phyloP scores from a whole-genome alignment of 768 basidiomycete genomes.

The Filobasidium floriforme region DNA sequence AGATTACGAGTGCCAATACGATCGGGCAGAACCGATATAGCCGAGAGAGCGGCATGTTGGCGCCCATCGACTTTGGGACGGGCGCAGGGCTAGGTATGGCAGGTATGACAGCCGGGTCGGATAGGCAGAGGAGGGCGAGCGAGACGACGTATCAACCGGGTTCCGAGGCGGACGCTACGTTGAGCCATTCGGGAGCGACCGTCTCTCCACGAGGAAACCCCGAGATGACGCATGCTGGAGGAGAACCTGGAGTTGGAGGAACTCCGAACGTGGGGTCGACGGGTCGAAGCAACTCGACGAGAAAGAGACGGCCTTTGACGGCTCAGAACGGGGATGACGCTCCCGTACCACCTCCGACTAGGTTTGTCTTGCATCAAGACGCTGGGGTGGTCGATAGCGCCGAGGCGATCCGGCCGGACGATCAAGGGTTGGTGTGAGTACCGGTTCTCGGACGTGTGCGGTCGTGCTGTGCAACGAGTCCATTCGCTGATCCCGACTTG shows the following conservation, averaged over 20 bases:
- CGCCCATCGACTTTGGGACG: not conserved
- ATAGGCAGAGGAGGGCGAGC: not conserved
- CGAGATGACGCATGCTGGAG: not conserved
- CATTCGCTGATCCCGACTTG: not conserved
- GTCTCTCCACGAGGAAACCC: not conserved
- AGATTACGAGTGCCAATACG: not conserved
- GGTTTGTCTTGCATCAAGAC: constrained; percentile 25
- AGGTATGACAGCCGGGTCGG: not conserved
- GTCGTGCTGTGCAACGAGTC: not conserved
- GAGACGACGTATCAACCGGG: not conserved
- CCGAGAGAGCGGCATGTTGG: not conserved
- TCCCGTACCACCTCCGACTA: constrained; percentile 8
- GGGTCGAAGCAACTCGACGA: constrained; percentile 15
- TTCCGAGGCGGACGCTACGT: not conserved
- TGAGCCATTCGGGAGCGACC: not conserved
- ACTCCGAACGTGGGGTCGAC: not conserved
- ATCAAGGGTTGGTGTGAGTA: constrained; percentile 20
- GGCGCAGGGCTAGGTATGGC: not conserved
- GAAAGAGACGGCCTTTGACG: constrained; percentile 12
- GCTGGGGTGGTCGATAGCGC: constrained; percentile 16
- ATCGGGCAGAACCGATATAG: not conserved
- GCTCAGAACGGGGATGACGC: constrained; percentile 5
- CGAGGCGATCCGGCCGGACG: constrained; percentile 10
- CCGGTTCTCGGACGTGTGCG: not conserved
- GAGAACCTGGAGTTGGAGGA: no score